A percentile compares a stretch with the other conserved stretches of the same genome.
These are phyloP conservation scores for Vanrija sp. DNA, from an alignment of 1,284 basidiomycete genomes.

Conservation along the genomic window DNA sequence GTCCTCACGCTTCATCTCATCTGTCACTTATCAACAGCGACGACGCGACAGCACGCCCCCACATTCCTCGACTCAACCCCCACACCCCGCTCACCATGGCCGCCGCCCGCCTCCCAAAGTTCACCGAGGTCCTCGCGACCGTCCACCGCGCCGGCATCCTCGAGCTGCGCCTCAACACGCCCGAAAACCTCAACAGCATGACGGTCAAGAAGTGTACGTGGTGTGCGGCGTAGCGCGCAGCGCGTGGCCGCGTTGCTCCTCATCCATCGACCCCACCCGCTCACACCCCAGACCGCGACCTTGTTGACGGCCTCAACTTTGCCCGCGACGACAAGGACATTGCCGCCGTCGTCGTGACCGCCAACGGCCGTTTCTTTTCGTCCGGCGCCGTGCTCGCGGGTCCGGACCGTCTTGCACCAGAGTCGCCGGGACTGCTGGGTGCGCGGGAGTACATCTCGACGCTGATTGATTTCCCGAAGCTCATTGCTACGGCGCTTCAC, in stretches of 20 bases:
- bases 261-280: too few relatives aligned
- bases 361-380: slow-evolving; percentile 16
- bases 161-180: slow-evolving; percentile 22
- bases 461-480: slow-evolving; percentile 21
- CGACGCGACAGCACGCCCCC: too few relatives aligned
- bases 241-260: too few relatives aligned
- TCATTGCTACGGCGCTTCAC: slow-evolving; percentile 11
- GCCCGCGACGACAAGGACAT: slow-evolving; percentile 9
- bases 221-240: neutral
- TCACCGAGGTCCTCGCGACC: slow-evolving; percentile 15
- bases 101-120: slow-evolving; percentile 5
- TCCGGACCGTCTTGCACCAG: neutral
- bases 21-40: too few relatives aligned
- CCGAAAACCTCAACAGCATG: slow-evolving; percentile 18
- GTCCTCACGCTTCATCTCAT: too few relatives aligned
- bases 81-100: neutral
- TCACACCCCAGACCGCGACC: slow-evolving; percentile 6
- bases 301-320: slow-evolving; percentile 17
- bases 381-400: slow-evolving; percentile 10
- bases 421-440: too few relatives aligned
- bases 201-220: slow-evolving; percentile 9
- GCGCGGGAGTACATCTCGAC: slow-evolving; percentile 9
- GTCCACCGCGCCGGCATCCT: slow-evolving; percentile 14
- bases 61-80: too few relatives aligned
- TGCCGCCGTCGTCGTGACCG: slow-evolving; percentile 16